These are phyloP conservation scores for Torrubiellomyces zombiae DNA, from an alignment of 2,329 filamentous ascomycete species.

Conservation along the genomic window DNA sequence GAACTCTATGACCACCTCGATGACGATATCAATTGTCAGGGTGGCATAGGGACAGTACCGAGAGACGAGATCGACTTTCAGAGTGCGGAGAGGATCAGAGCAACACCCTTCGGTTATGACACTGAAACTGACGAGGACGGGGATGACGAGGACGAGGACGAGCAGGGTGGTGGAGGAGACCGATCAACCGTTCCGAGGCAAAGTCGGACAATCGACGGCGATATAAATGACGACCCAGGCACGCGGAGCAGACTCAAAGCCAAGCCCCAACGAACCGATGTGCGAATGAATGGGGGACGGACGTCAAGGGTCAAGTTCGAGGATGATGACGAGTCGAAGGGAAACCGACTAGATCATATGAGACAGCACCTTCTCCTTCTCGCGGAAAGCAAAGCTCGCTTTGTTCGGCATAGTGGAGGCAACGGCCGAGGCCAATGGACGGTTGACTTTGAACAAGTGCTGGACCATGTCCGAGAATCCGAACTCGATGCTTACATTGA, in stretches of 20 bases:
- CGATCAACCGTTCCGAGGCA: constrained; percentile 6
- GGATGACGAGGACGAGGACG: constrained; percentile 13
- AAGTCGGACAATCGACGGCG: no score
- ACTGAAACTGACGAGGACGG: constrained; percentile 18
- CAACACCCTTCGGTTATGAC: constrained; percentile 15
- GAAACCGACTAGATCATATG: constrained; percentile 39
- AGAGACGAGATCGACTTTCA: constrained; percentile 27
- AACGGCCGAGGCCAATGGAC: constrained; percentile 59
- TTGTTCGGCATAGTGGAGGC: constrained; percentile 50
- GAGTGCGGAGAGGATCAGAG: constrained; percentile 31
- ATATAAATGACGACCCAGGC: no score
- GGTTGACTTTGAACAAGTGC: constrained; percentile 62
- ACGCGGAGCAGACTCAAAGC: no score
- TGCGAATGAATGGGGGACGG: constrained; percentile 19
- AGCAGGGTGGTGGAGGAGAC: constrained; percentile 5
- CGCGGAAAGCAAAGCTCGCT: constrained; percentile 49
- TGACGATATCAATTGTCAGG: constrained; percentile 33
- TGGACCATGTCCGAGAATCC: constrained; percentile 51
- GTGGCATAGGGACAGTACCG: constrained; percentile 39
- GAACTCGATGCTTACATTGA: constrained; percentile 74
- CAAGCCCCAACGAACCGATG: no score
- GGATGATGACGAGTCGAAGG: constrained; percentile 22
- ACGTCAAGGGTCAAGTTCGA: constrained; percentile 34
- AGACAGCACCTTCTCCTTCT: constrained; percentile 60
- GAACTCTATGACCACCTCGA: constrained; percentile 40